phyloP scores from a whole-genome alignment of 2,329 filamentous ascomycete species.

The Ceratocystis papillata region DNA sequence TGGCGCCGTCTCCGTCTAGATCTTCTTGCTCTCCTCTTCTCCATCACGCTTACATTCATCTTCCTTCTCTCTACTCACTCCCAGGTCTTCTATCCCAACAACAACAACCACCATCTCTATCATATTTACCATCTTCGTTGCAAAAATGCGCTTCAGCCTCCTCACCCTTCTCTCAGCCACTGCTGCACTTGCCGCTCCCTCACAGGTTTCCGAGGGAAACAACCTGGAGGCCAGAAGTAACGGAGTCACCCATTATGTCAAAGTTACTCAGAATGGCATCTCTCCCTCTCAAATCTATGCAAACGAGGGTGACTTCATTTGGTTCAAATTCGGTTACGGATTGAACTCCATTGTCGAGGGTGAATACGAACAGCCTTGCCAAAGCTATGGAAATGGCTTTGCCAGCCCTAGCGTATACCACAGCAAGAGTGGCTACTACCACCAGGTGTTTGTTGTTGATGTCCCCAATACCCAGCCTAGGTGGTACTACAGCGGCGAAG shows the following conservation, averaged over 20 bases:
- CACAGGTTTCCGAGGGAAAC: not conserved
- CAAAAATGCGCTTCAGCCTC: slow-evolving; percentile 1
- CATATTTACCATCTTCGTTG: not conserved
- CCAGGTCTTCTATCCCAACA: not conserved
- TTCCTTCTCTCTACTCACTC: too few relatives aligned
- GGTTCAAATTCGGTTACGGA: not conserved
- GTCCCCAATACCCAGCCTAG: not conserved
- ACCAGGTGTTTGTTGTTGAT: slow-evolving; percentile 32
- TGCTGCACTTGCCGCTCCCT: not conserved
- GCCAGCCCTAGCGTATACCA: not conserved
- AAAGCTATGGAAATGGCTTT: slow-evolving; percentile 29
- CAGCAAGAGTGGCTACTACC: rapidly evolving
- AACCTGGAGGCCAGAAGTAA: not conserved
- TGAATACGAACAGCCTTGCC: slow-evolving; percentile 36
- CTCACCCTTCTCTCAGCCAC: not conserved
- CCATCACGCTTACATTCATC: too few relatives aligned
- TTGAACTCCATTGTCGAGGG: not conserved
- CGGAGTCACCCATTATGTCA: not conserved
- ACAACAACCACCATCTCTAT: not conserved
- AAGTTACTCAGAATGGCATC: not conserved
- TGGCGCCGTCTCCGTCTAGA: too few relatives aligned
- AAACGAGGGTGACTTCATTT: not conserved
- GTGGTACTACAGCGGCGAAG: not conserved
- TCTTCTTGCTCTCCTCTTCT: too few relatives aligned
- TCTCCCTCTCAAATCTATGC: rapidly evolving